Base-by-base conservation (phyloP, 1,284 basidiomycete species). In the Boletus smithii region DNA sequence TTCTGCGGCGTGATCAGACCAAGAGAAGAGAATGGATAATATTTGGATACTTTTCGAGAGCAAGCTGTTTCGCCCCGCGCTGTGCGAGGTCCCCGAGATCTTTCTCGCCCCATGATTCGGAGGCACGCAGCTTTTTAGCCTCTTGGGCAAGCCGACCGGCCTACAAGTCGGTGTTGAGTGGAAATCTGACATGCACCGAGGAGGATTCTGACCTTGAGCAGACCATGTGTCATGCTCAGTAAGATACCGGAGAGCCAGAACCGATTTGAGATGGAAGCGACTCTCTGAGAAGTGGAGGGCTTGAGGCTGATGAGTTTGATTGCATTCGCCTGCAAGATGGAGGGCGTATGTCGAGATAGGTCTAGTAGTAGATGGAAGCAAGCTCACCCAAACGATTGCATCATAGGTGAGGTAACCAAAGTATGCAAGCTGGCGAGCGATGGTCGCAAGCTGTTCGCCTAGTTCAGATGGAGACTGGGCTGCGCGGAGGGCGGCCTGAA, bases 221-320 rank as follows among this genome's bases (percentile, higher is more conserved):
- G 65, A 30, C 80, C 77, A 57, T 86, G 77, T 14, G 78, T 68
- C 36, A 94, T 75, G 60, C 87, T 91, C 60, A 91, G 81, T 26
- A 85, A 53, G 55, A 97, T 92, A 3, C 95, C 97, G 9, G 84
- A 76, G 35, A 97, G 74, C 95, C 95, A 99, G 70, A 94, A 89
- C 44, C 88, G 81, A 65, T 88, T 88, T 5, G 93, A 85, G 30
- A 81, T 76, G 66, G 83, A 88, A 53, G 79, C 72, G 44, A 94
- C 73, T 56, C 73, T 80, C 50, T 82, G 75, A 13, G 81, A 75
- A 26, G 83, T 87, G 43, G 83, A 81, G 30, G 84, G 78, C 41
- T 76, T 71, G 49, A 91, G 67, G 48, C 66, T 77, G 47, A 89
- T 72, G 66, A 93, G 83, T 59, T 83, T 87, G 58, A 90, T 74